Evolutionary conservation across 148 eudicot genomes (phyloP), one percentile per base, ranked within the genome.

Genomic region (Limonium bicolor): DNA sequence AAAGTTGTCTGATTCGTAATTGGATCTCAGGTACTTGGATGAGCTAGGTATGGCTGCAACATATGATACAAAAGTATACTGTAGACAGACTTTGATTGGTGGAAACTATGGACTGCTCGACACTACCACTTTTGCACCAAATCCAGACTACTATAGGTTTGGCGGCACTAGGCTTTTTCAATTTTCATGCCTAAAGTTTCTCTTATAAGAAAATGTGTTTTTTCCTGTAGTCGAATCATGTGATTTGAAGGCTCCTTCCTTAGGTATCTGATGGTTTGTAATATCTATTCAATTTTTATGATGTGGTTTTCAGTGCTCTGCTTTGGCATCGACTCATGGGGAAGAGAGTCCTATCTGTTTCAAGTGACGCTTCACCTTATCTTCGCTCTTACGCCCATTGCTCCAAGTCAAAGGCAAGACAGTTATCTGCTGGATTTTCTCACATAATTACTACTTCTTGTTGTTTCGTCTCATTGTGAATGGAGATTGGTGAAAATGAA

Each of bases 251-350:
- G 21, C n/a, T n/a, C n/a, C n/a, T n/a, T n/a, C n/a, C n/a, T n/a
- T n/a, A n/a, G n/a, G n/a, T n/a, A n/a, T n/a, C n/a, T n/a, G n/a
- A n/a, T n/a, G n/a, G n/a, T n/a, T n/a, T n/a, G n/a, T n/a, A n/a
- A n/a, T n/a, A n/a, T n/a, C n/a, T n/a, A n/a, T n/a, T 33, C 28
- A 23, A 32, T 20, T 53, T 40, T 13, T 4, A 9, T 23, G 14
- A 19, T 25, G 18, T 36, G 44, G n/a, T n/a, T n/a, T n/a, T n/a
- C 50, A 79, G 87, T 52, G 87, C 87, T 23, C 78, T 79, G 36
- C 50, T 79, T 20, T 79, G 82, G 82, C 75, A 79, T 55, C 65
- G 46, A 27, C 69, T 79, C 31, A 79, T 79, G 87, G 82, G 87
- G 26, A 71, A 28, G 44, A 51, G 33, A 42, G 87, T 79, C 46